Evolutionary conservation across 2,329 filamentous ascomycete genomes (phyloP), one percentile per base, ranked within the genome.

Genomic region (Penicillium sp.): DNA sequence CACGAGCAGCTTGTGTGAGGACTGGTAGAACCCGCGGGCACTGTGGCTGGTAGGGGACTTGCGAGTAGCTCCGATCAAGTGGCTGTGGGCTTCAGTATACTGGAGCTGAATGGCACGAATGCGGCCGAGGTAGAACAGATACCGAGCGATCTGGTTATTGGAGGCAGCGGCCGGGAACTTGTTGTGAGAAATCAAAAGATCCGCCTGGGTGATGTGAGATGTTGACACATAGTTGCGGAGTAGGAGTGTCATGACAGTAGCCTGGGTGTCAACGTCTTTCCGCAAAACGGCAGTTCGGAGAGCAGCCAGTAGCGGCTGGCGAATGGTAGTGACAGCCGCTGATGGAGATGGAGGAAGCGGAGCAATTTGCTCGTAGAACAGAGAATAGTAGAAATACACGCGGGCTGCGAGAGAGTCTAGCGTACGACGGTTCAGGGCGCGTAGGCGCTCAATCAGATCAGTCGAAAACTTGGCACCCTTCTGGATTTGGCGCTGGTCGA

Each of bases 101-200:
- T 90, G 89, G 63, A 99, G 83, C 79, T 99, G 94, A 67, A 97
- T 96, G 50, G 94, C 92, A 58, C 94, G 89, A 76, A 97, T 97
- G 64, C 93, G 91, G 57, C 94, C 94, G 11, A 99, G 85, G 75
- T 99, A 99, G 83, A 96, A 99, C 54, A 97, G 82, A 79, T 96
- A 99, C 58, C 94, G 87, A 60, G 94, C 95, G 62, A 99, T 92
- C 79, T 99, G 94, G 75, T 97, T 99, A 80, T 97, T 99, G 62
- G 92, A 91, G 4, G 94, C 94, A 68, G 91, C 91, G 60, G 92
- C 84, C 5, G 94, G 94, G 75, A 99, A 97, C 71, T 94, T 88
- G 26, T 94, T 96, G 77, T 99, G 94, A 28, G 91, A 93, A 59
- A 99, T 91, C 54, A 99, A 85, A 34, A 97, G 85, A 75, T 99